Conservation (phyloP, 2,329 filamentous ascomycete genomes). For the Curvularia sp. region DNA sequence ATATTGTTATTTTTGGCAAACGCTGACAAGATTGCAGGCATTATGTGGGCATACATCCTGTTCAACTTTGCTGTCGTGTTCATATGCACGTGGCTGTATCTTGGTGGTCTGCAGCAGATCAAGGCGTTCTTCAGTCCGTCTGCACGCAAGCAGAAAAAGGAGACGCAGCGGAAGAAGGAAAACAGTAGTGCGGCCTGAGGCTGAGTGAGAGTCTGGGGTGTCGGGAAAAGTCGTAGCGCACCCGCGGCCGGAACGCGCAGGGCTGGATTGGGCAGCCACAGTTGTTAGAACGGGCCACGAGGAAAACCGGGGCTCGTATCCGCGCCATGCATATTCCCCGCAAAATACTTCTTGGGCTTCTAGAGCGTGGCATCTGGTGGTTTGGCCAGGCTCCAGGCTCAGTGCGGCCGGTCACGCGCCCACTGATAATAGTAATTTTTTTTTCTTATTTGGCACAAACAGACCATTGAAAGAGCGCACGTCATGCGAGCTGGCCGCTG, state of each 20-base stretch:
- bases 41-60: conserved; percentile 60
- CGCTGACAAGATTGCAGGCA: conserved; percentile 26
- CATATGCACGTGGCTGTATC: conserved; percentile 62
- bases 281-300: conserved; percentile 9
- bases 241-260: conserved; percentile 36
- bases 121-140: conserved; percentile 44
- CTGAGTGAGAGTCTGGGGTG: conserved; percentile 18
- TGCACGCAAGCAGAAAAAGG: conserved; percentile 45
- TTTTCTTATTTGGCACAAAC: neutral
- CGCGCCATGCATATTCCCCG: conserved; percentile 31
- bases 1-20: neutral
- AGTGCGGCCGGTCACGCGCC: conserved; percentile 3
- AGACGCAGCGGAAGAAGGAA: conserved; percentile 32
- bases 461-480: neutral
- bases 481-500: neutral
- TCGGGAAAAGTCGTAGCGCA: conserved; percentile 38
- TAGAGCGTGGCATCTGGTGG: conserved; percentile 18
- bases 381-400: conserved; percentile 7
- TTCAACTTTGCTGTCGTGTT: conserved; percentile 69
- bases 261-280: conserved; percentile 9
- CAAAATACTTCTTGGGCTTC: conserved; percentile 28
- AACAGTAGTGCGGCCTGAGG: conserved; percentile 26
- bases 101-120: conserved; percentile 52
- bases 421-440: conserved; percentile 1
- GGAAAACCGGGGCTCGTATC: conserved; percentile 24